Evolutionary conservation across 306 rosid genomes (phyloP), one percentile per base, ranked within the genome.

Genomic region (Dryas alaskensis): DNA sequence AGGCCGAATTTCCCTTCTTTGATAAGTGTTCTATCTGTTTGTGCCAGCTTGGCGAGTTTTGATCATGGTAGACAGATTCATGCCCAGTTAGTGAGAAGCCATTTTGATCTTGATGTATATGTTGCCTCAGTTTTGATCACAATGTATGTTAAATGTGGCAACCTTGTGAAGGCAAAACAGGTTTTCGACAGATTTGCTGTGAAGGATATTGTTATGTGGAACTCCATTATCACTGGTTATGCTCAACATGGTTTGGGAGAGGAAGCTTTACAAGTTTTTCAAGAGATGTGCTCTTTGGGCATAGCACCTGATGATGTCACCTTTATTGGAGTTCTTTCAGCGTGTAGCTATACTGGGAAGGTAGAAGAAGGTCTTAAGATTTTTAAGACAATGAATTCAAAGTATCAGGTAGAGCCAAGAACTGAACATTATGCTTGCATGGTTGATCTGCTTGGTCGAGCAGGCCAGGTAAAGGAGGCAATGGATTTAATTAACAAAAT

Each of bases 301-400:
- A 42, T 81, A 79, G 64, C 10, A 4, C 89, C 88, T 0, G 88
- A 83, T 25, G 84, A 79, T 79, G 84, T 87, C 79, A 83, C 92
- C 49, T 87, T 87, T 65, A 43, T 87, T 19, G 92, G 92, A 60
- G 87, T 87, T 77, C 92, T 87, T 77, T 81, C 89, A n/a, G 89
- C 89, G 11, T 87, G 89, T 65, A 65, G 69, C 53, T 45, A 65
- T 65, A 43, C 52, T 17, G 69, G 69, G 53, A 45, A 45, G 39
- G 69, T 65, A 65, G 52, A 65, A 44, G 39, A 65, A 65, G 69
- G 69, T 45, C 69, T 8, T 44, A 52, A 19, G 69, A 45, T 65
- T 44, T 65, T 65, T 19, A 40, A 17, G 53, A 44, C 53, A 19
- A 65, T 65, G 69, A 65, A 44, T n/a, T 44, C 40, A 65, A 45